Percentiles rank a stretch among this genome's conserved stretches.
Evolutionary conservation across 495 filamentous ascomycete genomes (phyloP).

Genomic region (Penicillium cataractarum): DNA sequence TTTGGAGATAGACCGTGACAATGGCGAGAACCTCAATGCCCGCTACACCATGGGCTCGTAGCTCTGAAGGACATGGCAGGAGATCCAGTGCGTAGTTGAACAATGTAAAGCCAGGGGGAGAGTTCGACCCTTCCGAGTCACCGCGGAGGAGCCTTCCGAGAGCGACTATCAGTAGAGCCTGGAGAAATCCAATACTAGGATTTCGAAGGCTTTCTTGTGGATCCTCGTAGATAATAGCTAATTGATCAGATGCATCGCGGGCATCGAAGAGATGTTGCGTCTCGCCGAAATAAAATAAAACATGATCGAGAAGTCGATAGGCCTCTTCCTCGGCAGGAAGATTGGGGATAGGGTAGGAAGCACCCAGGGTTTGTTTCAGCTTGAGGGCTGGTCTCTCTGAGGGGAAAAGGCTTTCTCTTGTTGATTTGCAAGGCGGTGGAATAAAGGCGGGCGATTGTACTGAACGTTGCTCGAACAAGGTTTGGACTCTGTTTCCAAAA

Average conservation of each 20-base stretch:
- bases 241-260: constrained; percentile 12
- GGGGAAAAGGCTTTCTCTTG: constrained; percentile 5
- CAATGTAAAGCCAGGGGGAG: background rate
- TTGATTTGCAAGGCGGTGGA: background rate
- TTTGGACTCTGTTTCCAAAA: constrained; percentile 10
- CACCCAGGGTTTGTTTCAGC: background rate
- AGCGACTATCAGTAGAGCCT: constrained; percentile 11
- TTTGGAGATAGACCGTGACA: constrained; percentile 12
- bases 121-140: background rate
- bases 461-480: constrained; percentile 8
- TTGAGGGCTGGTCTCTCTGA: background rate
- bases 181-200: constrained; percentile 3
- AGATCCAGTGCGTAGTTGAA: constrained; percentile 4
- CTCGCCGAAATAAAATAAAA: constrained; percentile 13
- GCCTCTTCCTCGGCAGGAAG: constrained; percentile 7
- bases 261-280: constrained; percentile 15
- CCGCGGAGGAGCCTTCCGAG: constrained; percentile 14
- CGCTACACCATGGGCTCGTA: constrained; percentile 6
- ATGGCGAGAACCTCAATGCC: constrained; percentile 12
- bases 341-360: background rate
- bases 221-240: constrained; percentile 4
- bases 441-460: background rate
- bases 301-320: constrained; percentile 6
- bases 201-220: background rate
- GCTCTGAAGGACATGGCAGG: background rate